Conservation (phyloP, 1,284 basidiomycete genomes). For the Apiotrichum gamsii region DNA sequence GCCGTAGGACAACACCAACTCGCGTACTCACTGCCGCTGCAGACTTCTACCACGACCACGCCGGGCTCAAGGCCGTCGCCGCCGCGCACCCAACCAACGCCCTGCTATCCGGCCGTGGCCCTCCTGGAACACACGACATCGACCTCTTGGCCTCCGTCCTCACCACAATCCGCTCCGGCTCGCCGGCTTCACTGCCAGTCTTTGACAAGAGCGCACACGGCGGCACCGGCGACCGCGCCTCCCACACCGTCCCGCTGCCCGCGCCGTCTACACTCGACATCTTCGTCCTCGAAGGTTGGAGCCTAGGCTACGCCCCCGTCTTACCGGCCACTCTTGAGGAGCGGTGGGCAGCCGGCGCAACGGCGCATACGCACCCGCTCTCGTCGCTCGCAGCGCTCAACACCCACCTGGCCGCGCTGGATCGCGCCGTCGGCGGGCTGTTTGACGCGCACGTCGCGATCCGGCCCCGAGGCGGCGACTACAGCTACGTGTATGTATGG, state of each 20-base stretch:
- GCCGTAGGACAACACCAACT: too few relatives aligned
- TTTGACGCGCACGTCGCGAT: conserved; percentile 33
- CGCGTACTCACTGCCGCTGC: too few relatives aligned
- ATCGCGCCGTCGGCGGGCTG: neutral
- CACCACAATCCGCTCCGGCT: neutral
- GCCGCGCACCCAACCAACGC: conserved; percentile 28
- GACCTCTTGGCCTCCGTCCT: conserved; percentile 1
- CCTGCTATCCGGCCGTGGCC: conserved; percentile 40
- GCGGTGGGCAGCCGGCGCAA: conserved; percentile 25
- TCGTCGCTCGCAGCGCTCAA: conserved; percentile 25
- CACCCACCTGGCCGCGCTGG: conserved; percentile 23
- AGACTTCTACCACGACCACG: conserved; percentile 39
- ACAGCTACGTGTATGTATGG: conserved; percentile 53
- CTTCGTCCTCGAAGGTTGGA: conserved; percentile 64
- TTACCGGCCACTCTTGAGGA: conserved; percentile 36
- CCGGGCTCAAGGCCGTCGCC: conserved; percentile 27
- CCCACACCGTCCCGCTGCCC: neutral
- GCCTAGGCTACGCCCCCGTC: conserved; percentile 47
- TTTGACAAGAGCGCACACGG: conserved; percentile 78
- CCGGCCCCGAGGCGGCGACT: conserved; percentile 20
- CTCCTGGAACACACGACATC: conserved; percentile 42
- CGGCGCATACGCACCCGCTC: conserved; percentile 21
- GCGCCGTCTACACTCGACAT: conserved; percentile 68
- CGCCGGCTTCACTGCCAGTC: neutral
- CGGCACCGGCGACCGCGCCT: conserved; percentile 72